Conservation (phyloP, 2,329 filamentous ascomycete species). For the Aspergillus brasiliensis region DNA sequence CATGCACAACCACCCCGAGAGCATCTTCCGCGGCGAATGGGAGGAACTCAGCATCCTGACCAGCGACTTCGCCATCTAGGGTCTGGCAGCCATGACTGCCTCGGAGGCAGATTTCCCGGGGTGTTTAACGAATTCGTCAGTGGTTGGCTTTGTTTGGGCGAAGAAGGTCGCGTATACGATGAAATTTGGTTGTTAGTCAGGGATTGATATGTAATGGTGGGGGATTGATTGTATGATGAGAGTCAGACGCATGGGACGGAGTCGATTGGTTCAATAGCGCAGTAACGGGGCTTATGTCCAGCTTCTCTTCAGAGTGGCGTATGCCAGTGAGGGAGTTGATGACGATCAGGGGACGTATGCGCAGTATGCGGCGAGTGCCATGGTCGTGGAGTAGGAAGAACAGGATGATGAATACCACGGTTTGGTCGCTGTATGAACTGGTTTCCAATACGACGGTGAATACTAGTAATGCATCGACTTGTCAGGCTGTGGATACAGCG, state of each 20-base stretch:
- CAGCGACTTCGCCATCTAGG: background rate
- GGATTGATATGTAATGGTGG: background rate
- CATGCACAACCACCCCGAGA: background rate
- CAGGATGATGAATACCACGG: background rate
- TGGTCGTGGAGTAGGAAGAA: background rate
- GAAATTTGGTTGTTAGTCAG: background rate
- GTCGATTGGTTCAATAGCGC: background rate
- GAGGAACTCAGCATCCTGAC: background rate
- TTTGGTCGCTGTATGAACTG: background rate
- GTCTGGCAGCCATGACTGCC: background rate
- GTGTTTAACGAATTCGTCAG: background rate
- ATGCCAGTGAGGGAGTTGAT: background rate
- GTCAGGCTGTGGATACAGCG: background rate
- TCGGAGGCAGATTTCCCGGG: background rate
- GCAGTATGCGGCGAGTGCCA: background rate
- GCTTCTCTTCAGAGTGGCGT: background rate
- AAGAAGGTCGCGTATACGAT: background rate
- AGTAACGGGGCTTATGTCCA: background rate
- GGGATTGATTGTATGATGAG: background rate
- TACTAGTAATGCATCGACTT: background rate
- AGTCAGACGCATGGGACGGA: background rate
- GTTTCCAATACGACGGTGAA: background rate
- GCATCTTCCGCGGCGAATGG: background rate
- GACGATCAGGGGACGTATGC: background rate
- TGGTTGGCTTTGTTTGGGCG: background rate